These are phyloP conservation scores for Botrytis porri DNA, from an alignment of 2,329 filamentous ascomycete genomes.

Conservation along the genomic window DNA sequence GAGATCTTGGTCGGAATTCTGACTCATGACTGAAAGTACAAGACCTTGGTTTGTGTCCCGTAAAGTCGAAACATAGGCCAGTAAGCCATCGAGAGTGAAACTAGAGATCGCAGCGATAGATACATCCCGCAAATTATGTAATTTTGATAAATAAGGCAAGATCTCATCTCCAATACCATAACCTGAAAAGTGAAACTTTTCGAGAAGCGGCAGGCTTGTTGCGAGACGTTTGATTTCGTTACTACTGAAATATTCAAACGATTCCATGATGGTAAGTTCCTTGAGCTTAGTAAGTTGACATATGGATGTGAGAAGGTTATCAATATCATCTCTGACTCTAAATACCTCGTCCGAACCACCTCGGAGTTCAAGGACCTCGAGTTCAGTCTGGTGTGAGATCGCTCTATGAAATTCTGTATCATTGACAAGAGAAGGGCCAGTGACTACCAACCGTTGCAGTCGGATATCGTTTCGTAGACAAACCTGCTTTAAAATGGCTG, in stretches of 20 bases:
- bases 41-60: conserved; percentile 38
- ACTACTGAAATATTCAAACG: conserved; percentile 50
- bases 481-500: conserved; percentile 51
- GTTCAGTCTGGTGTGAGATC: conserved; percentile 47
- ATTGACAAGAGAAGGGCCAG: conserved; percentile 48
- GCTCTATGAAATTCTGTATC: conserved; percentile 51
- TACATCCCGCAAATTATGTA: conserved; percentile 50
- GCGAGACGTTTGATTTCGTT: conserved; percentile 50
- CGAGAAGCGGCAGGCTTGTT: conserved; percentile 43
- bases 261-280: conserved; percentile 50
- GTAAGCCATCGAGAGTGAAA: conserved; percentile 52
- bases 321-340: conserved; percentile 44
- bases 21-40: conserved; percentile 36
- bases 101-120: conserved; percentile 53
- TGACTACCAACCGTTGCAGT: conserved; percentile 49
- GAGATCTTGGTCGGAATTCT: conserved; percentile 34
- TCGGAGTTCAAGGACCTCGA: conserved; percentile 46
- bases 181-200: conserved; percentile 56
- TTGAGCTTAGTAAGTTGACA: conserved; percentile 50
- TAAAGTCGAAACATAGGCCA: conserved; percentile 42
- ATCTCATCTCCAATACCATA: conserved; percentile 51
- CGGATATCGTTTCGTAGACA: conserved; percentile 46
- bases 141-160: conserved; percentile 43
- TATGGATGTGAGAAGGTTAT: conserved; percentile 50
- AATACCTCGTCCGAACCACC: conserved; percentile 47